Conservation (phyloP, 2,329 filamentous ascomycete genomes). For the Arthrinium puccinioides region DNA sequence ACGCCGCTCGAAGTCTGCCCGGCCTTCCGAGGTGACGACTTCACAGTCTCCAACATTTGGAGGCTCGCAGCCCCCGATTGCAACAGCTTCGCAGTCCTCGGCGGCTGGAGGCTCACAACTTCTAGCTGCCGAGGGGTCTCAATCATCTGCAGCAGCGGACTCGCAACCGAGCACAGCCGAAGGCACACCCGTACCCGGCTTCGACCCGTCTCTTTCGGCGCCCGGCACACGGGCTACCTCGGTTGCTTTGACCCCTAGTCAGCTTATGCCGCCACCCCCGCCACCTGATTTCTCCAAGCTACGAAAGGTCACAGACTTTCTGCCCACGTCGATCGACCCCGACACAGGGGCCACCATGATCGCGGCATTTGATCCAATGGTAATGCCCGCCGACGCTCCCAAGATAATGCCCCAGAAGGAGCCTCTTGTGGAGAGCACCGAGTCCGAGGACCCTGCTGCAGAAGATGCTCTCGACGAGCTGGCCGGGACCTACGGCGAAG, state of each 20-base stretch:
- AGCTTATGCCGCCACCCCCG: conserved; percentile 22
- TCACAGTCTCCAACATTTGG: no score
- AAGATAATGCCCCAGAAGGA: conserved; percentile 12
- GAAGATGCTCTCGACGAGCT: conserved; percentile 36
- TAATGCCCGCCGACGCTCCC: conserved; percentile 14
- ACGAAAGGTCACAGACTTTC: conserved; percentile 20
- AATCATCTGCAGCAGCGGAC: conserved; percentile 6
- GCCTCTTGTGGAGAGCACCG: conserved; percentile 17
- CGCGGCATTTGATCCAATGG: conserved; percentile 19
- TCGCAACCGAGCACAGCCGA: conserved; percentile 5
- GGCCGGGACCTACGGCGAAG: conserved; percentile 26
- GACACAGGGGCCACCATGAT: conserved; percentile 17
- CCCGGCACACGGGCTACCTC: not conserved
- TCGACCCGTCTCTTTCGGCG: conserved; percentile 11
- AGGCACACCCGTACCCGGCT: conserved; percentile 6
- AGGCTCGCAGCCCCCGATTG: no score
- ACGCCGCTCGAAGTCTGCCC: no score
- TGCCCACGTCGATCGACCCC: conserved; percentile 20
- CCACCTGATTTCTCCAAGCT: conserved; percentile 21
- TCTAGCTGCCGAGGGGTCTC: no score
- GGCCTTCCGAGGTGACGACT: no score
- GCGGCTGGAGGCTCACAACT: no score
- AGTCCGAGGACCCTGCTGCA: conserved; percentile 25
- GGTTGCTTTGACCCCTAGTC: conserved; percentile 2
- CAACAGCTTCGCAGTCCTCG: no score